These are phyloP conservation scores for Citrus reticulata DNA, from an alignment of 345 rosid species.

Conservation along the genomic window DNA sequence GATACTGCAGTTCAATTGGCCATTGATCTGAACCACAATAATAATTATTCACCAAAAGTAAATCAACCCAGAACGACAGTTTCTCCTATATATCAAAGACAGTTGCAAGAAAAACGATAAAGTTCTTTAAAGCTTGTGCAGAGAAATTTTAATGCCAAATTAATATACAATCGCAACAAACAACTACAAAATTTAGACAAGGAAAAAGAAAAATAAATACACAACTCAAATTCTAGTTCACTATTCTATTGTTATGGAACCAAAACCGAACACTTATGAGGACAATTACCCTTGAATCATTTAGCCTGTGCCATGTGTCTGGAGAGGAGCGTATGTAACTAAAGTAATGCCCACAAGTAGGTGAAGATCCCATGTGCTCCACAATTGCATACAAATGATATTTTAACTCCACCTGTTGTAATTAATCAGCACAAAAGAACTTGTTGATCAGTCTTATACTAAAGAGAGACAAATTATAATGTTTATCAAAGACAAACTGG, in stretches of 20 bases:
- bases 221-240: background rate
- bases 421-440: background rate
- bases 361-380: slow-evolving; percentile 57
- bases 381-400: slow-evolving; percentile 75
- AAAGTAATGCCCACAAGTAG: slow-evolving; percentile 71
- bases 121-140: background rate
- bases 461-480: background rate
- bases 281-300: slow-evolving; percentile 53
- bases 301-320: slow-evolving; percentile 65
- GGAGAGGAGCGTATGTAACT: slow-evolving; percentile 68
- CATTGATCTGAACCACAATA: background rate
- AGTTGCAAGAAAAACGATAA: background rate
- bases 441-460: background rate
- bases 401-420: slow-evolving; percentile 41
- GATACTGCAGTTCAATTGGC: background rate
- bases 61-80: background rate
- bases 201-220: background rate
- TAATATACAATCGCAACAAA: background rate
- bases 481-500: background rate
- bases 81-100: background rate
- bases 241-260: background rate
- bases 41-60: background rate
- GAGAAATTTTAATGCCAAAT: background rate
- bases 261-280: background rate
- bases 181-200: background rate